phyloP scores from a whole-genome alignment of 345 rosid genomes.

The Pistacia integerrima region DNA sequence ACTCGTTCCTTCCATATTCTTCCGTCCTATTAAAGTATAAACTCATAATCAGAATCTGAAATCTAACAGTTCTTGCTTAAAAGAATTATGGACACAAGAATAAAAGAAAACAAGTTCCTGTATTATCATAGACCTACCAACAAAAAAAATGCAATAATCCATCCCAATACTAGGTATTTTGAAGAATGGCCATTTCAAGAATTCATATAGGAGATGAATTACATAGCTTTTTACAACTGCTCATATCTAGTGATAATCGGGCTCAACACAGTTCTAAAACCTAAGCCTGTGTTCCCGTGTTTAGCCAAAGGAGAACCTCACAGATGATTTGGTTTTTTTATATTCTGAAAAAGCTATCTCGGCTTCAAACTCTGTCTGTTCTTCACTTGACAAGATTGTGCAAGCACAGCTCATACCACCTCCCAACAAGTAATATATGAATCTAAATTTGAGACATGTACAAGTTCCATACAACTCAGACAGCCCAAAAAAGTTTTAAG shows the following conservation, averaged over 20 bases:
- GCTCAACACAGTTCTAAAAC: not conserved
- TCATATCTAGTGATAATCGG: not conserved
- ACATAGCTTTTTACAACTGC: not conserved
- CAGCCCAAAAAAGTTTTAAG: not conserved
- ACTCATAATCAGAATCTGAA: constrained; percentile 13
- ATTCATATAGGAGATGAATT: not conserved
- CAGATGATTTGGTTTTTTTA: too few relatives aligned
- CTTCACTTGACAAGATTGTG: not conserved
- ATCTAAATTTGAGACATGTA: not conserved
- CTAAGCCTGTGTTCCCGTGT: not conserved
- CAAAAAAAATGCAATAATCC: not conserved
- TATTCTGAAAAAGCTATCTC: not conserved
- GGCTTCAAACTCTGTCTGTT: not conserved
- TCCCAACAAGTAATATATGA: not conserved
- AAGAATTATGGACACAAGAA: not conserved
- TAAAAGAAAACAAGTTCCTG: not conserved
- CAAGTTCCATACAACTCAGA: not conserved
- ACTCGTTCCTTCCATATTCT: constrained; percentile 93
- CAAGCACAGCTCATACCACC: not conserved
- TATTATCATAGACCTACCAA: not conserved
- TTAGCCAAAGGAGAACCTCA: not conserved
- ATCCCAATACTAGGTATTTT: not conserved
- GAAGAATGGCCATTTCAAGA: not conserved
- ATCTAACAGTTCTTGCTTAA: not conserved
- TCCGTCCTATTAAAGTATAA: constrained; percentile 62